Base-by-base conservation (phyloP, 2,329 filamentous ascomycete genomes). In the Helotiales sp. region DNA sequence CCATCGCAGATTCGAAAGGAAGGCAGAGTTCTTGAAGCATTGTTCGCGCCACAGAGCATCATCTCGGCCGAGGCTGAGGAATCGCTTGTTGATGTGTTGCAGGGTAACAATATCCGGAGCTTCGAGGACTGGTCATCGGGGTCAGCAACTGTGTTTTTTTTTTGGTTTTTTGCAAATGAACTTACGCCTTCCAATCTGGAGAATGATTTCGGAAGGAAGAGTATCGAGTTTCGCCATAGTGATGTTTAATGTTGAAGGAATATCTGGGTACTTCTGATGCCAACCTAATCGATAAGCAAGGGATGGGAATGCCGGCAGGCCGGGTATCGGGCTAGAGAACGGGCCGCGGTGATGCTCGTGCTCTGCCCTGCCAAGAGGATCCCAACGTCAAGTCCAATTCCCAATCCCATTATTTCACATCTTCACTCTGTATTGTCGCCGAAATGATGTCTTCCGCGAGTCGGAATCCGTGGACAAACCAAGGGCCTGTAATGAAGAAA, bases 41-140 rank as follows among this genome's bases (percentile, higher is more conserved):
- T 89, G 84, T 2, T 84, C 80, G 69, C 91, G 90, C 94, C 94
- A 97, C 40, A 95, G 82, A 45, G 83, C 85, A 73, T 91, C 86
- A 76, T 97, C 93, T 65, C 93, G 89, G 45, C 87, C 90, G 49
- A 96, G 82, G 32, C 82, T 79, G 30, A 89, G 84, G 66, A 95
- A 86, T 52, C 83, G 84, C 70, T 83, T 87, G 28, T 88, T 95
- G 13, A 93, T 87, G 22, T 86, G 84, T 79, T 94, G 92, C 37
- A 95, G 81, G 64, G 79, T 84, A 65, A 90, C 86, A 67, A 94
- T 84, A 70, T 93, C 87, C 49, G 77, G 75, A 17, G 88, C 84
- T n/a, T 87, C 82, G 69, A 93, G 85, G 75, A 85, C 89, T 91
- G 75, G 66, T 61, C 65, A n/a, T 22, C n/a, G 24, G 17, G 47